A percentile compares a stretch with the other conserved stretches of the same genome.
These are phyloP conservation scores for Astrephomene gubernaculifera DNA, from an alignment of 139 green algal genomes.

Conservation along the genomic window DNA sequence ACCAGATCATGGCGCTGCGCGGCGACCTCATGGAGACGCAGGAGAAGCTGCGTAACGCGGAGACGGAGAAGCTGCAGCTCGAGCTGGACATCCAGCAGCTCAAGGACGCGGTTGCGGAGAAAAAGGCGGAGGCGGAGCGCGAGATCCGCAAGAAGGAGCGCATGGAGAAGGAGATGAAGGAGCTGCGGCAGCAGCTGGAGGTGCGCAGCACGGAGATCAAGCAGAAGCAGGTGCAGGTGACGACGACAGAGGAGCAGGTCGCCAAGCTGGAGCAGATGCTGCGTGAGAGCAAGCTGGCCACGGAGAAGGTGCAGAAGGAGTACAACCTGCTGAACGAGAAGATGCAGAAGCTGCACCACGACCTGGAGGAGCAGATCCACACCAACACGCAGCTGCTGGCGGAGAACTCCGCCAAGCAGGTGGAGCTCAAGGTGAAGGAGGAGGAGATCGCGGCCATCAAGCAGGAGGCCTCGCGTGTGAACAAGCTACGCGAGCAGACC, in stretches of 20 bases:
- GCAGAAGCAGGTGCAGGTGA: slow-evolving; percentile 72
- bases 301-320: slow-evolving; percentile 88
- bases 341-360: slow-evolving; percentile 88
- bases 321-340: slow-evolving; percentile 90
- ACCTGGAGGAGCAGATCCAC: slow-evolving; percentile 92
- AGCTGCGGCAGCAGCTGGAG: slow-evolving; percentile 78
- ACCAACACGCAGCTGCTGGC: slow-evolving; percentile 89
- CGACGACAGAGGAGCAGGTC: slow-evolving; percentile 68
- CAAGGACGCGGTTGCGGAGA: slow-evolving; percentile 70
- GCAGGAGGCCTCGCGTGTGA: slow-evolving; percentile 74
- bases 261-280: slow-evolving; percentile 75
- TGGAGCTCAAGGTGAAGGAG: slow-evolving; percentile 90
- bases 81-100: slow-evolving; percentile 77
- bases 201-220: slow-evolving; percentile 82
- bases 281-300: slow-evolving; percentile 71
- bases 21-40: slow-evolving; percentile 75
- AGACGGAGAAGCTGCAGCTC: slow-evolving; percentile 75
- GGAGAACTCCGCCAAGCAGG: slow-evolving; percentile 85
- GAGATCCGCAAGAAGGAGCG: slow-evolving; percentile 80
- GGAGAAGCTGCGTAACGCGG: slow-evolving; percentile 75
- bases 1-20: slow-evolving; percentile 82
- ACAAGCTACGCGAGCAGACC: slow-evolving; percentile 76
- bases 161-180: slow-evolving; percentile 80
- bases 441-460: slow-evolving; percentile 78
- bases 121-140: slow-evolving; percentile 82